These are phyloP conservation scores for Tuber brumale DNA, from an alignment of 495 filamentous ascomycete species.

Conservation along the genomic window DNA sequence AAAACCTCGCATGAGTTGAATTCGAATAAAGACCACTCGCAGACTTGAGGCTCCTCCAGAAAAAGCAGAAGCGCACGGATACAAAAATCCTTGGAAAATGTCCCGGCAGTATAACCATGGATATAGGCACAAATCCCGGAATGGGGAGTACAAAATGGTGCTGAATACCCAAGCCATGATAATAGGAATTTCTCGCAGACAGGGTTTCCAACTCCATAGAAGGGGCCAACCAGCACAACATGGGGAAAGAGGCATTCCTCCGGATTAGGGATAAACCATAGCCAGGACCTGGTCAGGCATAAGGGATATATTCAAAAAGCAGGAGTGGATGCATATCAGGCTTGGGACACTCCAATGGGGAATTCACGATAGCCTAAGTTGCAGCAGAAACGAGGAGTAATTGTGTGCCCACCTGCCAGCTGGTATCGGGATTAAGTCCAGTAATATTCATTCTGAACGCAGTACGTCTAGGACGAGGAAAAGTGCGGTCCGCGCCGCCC, in stretches of 20 bases:
- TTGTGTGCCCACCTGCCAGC: constrained; percentile 95
- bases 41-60: constrained; percentile 42
- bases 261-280: constrained; percentile 34
- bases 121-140: constrained; percentile 37
- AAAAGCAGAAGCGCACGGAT: constrained; percentile 39
- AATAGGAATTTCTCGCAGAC: constrained; percentile 28
- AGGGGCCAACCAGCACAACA: constrained; percentile 37
- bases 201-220: constrained; percentile 13
- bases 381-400: constrained; percentile 42
- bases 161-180: constrained; percentile 37
- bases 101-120: constrained; percentile 32
- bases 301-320: constrained; percentile 29
- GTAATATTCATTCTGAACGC: constrained; percentile 93
- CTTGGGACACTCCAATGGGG: constrained; percentile 39
- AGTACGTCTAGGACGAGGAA: constrained; percentile 89
- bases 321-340: constrained; percentile 40
- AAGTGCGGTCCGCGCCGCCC: constrained; percentile 60
- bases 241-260: constrained; percentile 35
- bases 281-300: constrained; percentile 34
- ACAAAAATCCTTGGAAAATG: constrained; percentile 39
- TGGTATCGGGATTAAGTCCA: constrained; percentile 95
- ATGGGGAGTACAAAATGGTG: constrained; percentile 35
- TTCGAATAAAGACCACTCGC: constrained; percentile 45
- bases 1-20: constrained; percentile 54
- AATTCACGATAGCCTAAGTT: constrained; percentile 39